A percentile compares a stretch with the other conserved stretches of the same genome.
Evolutionary conservation across 257 asterid species (phyloP).

Genomic region (Jaltomata sinuosa): DNA sequence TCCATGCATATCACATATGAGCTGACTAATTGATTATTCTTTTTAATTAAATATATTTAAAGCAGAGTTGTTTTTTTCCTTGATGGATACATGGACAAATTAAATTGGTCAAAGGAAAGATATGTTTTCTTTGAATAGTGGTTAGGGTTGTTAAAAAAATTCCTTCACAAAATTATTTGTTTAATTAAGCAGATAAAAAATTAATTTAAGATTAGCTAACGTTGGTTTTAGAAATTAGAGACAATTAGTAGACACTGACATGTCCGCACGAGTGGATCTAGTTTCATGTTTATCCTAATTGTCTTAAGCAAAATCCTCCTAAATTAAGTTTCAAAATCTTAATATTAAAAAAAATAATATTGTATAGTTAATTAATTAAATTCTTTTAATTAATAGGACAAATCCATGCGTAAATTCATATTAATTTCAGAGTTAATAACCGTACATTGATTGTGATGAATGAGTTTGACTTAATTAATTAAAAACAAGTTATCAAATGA

Average conservation of each 20-base stretch:
- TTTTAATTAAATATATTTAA: neutral
- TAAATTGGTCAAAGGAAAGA: conserved; percentile 10
- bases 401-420: neutral
- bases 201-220: neutral
- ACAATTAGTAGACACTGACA: neutral
- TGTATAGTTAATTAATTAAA: neutral
- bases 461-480: neutral
- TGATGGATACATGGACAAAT: neutral
- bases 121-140: neutral
- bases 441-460: neutral
- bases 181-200: neutral
- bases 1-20: neutral
- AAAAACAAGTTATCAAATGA: neutral
- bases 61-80: neutral
- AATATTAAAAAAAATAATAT: neutral
- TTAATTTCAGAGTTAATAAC: neutral
- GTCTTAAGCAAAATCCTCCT: neutral
- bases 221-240: neutral
- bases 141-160: conserved; percentile 1
- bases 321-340: neutral
- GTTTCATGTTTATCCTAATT: neutral
- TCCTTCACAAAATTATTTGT: neutral
- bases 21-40: neutral
- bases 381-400: neutral
- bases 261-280: conserved; percentile 2